Evolutionary conservation across 371 early-diverging fungal genomes (phyloP).

Genomic region (Umbelopsis sp.): DNA sequence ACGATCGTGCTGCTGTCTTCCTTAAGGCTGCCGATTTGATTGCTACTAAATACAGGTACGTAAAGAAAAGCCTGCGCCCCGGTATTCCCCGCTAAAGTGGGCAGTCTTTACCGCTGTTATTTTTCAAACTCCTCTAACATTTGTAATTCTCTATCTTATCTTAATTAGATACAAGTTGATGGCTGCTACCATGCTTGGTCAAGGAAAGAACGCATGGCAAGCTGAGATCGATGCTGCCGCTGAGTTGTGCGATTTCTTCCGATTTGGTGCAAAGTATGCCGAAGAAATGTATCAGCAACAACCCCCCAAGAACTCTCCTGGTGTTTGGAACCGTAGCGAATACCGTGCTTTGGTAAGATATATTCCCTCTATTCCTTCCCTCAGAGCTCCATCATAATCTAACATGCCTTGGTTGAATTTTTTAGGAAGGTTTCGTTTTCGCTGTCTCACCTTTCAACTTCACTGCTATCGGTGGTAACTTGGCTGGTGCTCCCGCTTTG

Average conservation of each 20-base stretch:
- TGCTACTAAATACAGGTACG: conserved; percentile 84
- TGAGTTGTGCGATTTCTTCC: conserved; percentile 93
- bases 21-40: conserved; percentile 97
- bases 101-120: too few relatives aligned
- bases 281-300: conserved; percentile 93
- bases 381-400: background rate
- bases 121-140: conserved; percentile 16
- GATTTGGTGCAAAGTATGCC: conserved; percentile 96
- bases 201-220: conserved; percentile 99
- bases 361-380: background rate
- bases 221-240: conserved; percentile 98
- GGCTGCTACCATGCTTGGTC: conserved; percentile 98
- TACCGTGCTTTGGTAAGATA: conserved; percentile 76
- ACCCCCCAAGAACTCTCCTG: conserved; percentile 88
- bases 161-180: conserved; percentile 77
- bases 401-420: background rate
- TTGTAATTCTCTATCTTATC: conserved; percentile 14
- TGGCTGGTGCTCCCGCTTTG: conserved; percentile 92
- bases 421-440: conserved; percentile 90
- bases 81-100: conserved; percentile 1
- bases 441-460: conserved; percentile 99
- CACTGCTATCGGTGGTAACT: conserved; percentile 98
- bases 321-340: conserved; percentile 95
- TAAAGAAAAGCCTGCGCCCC: background rate
- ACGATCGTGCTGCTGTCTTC: conserved; percentile 95